These are phyloP conservation scores for Kuraishia ogatae DNA, from an alignment of 805 yeast genomes.

Conservation along the genomic window DNA sequence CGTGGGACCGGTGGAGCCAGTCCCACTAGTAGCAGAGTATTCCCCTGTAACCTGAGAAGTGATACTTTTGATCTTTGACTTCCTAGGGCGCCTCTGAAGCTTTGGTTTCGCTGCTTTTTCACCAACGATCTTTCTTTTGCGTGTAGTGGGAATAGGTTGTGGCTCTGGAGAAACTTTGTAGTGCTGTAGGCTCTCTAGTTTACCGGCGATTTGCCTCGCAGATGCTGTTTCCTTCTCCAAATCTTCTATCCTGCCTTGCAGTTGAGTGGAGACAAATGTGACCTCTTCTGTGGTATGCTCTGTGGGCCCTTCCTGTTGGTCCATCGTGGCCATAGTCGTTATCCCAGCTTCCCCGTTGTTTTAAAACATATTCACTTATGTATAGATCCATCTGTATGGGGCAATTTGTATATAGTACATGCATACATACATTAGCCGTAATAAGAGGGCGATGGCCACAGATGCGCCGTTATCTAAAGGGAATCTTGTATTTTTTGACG, in stretches of 20 bases:
- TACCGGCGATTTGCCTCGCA: not conserved
- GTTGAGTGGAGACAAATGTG: not conserved
- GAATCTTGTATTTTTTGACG: not conserved
- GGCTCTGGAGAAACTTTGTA: not conserved
- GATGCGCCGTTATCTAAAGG: not conserved
- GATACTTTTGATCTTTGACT: constrained; percentile 15
- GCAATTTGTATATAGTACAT: not conserved
- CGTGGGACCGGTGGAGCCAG: not conserved
- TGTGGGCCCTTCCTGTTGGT: not conserved
- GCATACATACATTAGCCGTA: not conserved
- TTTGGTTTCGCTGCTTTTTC: not conserved
- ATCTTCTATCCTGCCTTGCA: constrained; percentile 1
- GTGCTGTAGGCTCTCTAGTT: not conserved
- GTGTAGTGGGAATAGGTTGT: not conserved
- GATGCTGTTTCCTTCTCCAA: not conserved
- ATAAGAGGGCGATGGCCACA: not conserved
- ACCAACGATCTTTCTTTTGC: not conserved
- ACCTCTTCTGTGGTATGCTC: too few relatives aligned
- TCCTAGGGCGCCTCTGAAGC: constrained; percentile 17
- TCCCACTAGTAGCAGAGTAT: not conserved
- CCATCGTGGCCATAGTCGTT: too few relatives aligned
- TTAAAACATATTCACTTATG: too few relatives aligned
- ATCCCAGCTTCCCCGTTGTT: too few relatives aligned
- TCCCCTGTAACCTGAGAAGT: not conserved
- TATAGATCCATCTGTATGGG: not conserved